These are phyloP conservation scores for Helotiales sp. DNA, from an alignment of 2,329 filamentous ascomycete species.

Conservation along the genomic window DNA sequence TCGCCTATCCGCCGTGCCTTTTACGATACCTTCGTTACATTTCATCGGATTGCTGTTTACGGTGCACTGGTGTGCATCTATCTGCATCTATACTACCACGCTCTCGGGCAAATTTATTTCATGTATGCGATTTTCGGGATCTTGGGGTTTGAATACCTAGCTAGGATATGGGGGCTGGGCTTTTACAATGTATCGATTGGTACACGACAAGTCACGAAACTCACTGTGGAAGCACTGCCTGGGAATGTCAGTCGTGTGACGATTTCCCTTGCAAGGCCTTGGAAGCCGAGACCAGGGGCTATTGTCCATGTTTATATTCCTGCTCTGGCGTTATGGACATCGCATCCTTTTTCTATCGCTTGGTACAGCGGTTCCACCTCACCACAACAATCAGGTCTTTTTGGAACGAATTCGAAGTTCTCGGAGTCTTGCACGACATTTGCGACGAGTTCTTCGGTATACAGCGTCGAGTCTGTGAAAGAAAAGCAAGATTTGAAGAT, in stretches of 20 bases:
- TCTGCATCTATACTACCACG: not conserved
- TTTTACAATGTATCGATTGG: not conserved
- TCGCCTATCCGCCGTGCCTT: not conserved
- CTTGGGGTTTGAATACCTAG: not conserved
- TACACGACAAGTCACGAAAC: not conserved
- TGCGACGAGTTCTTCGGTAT: not conserved
- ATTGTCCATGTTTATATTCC: conserved; percentile 80
- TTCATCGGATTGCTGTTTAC: not conserved
- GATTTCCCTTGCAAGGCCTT: conserved; percentile 72
- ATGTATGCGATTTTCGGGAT: not conserved
- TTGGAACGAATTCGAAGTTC: not conserved
- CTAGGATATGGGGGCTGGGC: not conserved
- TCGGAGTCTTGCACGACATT: not conserved
- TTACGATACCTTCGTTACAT: not conserved
- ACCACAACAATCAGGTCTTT: not conserved
- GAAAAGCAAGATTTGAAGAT: not conserved
- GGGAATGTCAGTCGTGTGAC: conserved; percentile 59
- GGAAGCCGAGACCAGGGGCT: conserved; percentile 73
- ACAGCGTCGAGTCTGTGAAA: not conserved
- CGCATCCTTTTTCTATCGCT: conserved; percentile 78
- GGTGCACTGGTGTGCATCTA: not conserved
- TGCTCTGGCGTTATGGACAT: conserved; percentile 71
- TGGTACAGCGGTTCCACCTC: not conserved
- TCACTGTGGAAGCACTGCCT: not conserved
- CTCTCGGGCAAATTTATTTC: not conserved